phyloP scores from a whole-genome alignment of 1,284 basidiomycete species.

The Sanghuangporus weigelae region DNA sequence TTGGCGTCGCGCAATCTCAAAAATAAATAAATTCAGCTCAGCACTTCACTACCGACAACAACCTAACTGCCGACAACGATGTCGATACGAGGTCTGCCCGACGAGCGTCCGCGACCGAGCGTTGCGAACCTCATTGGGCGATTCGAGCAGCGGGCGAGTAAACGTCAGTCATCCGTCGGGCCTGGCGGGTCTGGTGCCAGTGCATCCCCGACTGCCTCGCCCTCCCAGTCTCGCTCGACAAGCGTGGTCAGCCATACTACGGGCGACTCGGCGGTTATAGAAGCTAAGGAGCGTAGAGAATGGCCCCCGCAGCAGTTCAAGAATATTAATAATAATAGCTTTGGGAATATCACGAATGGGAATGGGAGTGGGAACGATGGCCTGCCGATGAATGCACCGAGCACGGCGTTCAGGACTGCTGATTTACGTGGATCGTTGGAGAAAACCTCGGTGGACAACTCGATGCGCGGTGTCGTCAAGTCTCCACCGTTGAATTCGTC shows the following conservation, averaged over 20 bases:
- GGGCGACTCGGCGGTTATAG: constrained; percentile 58
- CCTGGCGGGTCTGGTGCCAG: background rate
- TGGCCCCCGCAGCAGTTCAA: constrained; percentile 56
- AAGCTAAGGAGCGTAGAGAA: constrained; percentile 62
- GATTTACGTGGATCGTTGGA: constrained; percentile 2
- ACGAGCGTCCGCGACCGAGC: constrained; percentile 72
- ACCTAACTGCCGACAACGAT: background rate
- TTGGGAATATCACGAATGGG: background rate
- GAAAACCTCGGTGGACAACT: background rate
- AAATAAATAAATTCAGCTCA: background rate
- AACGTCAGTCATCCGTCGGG: constrained; percentile 39
- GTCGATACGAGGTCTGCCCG: constrained; percentile 63
- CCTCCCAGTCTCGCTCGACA: constrained; percentile 40
- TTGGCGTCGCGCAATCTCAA: background rate
- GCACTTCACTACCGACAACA: constrained; percentile 3
- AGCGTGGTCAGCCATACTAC: constrained; percentile 53
- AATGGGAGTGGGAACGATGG: background rate
- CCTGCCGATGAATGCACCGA: constrained; percentile 18
- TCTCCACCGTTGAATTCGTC: background rate
- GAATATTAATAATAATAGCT: constrained; percentile 18
- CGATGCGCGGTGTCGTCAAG: background rate
- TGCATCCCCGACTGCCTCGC: background rate
- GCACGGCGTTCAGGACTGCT: constrained; percentile 24
- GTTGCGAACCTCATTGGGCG: constrained; percentile 81
- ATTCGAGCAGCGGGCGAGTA: constrained; percentile 67